Base-by-base conservation (phyloP, 1,284 basidiomycete species). In the Leccinum pachyderme region DNA sequence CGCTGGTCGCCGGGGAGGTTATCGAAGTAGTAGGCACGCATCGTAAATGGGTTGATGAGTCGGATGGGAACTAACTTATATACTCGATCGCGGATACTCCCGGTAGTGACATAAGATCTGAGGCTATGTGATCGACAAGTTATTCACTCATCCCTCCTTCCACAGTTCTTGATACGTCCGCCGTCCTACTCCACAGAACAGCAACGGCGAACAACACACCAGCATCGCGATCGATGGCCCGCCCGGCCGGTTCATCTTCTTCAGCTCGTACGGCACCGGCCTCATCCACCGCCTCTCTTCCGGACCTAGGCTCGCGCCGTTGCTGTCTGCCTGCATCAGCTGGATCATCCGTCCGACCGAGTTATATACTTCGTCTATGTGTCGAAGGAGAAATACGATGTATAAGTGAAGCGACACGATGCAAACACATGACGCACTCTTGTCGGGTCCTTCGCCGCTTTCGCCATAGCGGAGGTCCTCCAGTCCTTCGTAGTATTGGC, bases 11-110 rank as follows among this genome's bases (percentile, higher is more conserved):
- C 88, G 44, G 83, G 80, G 39, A 84, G 49, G 67, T 91, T 81
- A 74, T 93, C 90, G 69, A 80, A 92, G 74, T 89, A 86, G 79
- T 92, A 93, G 15, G 89, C 87, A 55, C 82, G 83, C 91, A 93
- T 92, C 5, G 37, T 33, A 3, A 39, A 5, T 22, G 37, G 37
- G 11, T 11, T 18, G 18, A 18, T 18, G 18, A 18, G 7, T 41
- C 31, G 37, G 18, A 41, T 41, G 37, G 37, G 31, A 32, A 31
- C 9, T 6, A 12, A 31, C 29, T 7, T 31, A 18, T 18, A 18
- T 18, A 18, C 18, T 18, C 18, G 18, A 18, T 18, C 1, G 18
- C 18, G 18, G 18, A 18, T 18, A 18, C 18, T 18, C 18, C 18
- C 18, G 18, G 18, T 18, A n/a, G n/a, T 18, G 18, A 1, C 18